Evolutionary conservation across 1,139 yeast species (phyloP), one percentile per base, ranked within the genome.

Genomic region (Candida sanyaensis): DNA sequence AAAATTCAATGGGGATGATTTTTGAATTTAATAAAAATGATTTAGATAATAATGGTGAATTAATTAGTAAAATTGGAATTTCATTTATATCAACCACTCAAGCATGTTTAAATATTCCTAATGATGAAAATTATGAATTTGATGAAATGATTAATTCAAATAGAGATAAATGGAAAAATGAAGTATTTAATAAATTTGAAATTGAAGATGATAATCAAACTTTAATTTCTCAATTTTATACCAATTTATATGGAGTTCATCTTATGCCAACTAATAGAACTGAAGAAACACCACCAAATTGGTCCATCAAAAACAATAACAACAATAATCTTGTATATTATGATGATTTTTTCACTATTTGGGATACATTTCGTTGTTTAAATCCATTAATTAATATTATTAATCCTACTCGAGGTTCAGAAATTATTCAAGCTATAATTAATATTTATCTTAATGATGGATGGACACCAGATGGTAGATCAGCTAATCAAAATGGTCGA

Each of bases 321-420:
- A 30, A 41, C 26, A n/a, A 8, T 4, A 34, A 37, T 17, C 64
- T 67, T 6, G 39, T 40, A n/a, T 69, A 68, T 48, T 71, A 70
- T 50, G 74, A 70, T 51, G 75, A 71, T 47, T 71, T 66, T 62
- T 69, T 66, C 51, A 69, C 72, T n/a, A 57, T 71, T 32, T 71
- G 77, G 77, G 75, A 71, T 51, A 63, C 71, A 0, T 71, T 69
- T 57, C 53, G 76, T 23, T 63, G 69, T 33, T 55, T 68, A 23
- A 60, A 65, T 47, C 76, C 76, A 3, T 55, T 71, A 24, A 52
- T 62, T 42, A 62, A 68, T 39, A 58, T 68, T 23, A 47, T 70
- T 34, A 62, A 63, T 45, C 69, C 69, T 17, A 50, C 52, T 5
- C 56, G 68, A 37, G 65, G 66, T n/a, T 56, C 66, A 3, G 75